Base-by-base conservation (phyloP, 139 green algal species). In the Chlorella ohadii region DNA sequence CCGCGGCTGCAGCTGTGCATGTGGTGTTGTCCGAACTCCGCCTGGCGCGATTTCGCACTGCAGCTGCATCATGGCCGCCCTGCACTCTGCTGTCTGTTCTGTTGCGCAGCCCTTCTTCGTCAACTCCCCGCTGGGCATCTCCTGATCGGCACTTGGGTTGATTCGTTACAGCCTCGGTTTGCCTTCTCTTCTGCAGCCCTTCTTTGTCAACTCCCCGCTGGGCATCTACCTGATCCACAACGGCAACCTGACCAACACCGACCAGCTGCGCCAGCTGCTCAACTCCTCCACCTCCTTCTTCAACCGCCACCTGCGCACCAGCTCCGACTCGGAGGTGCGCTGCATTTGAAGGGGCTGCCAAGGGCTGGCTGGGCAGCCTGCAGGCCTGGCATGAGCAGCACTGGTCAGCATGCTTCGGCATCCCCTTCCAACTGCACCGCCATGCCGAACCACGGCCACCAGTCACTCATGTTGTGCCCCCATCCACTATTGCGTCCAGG, bases 191-290 rank as follows among this genome's bases (percentile, higher is more conserved):
- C 51, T 59, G 44, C 97, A 99, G 94, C 97, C 97, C 25, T 99
- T 99, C 91, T 98, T 99, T 86, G 97, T 99, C 25, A 98, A 98
- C 93, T 98, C 93, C 39, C 96, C 97, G 0, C 92, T 99, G 55
- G 97, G 94, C 80, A 99, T 98, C 72, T 99, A 96, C 92, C 89
- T 99, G 39, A 98, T 99, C 82, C 97, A 99, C 93, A 99, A 99
- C 85, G 97, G 80, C 67, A 99, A 99, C 95, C 91, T 99, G 33
- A 99, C 97, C 55, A 99, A 99, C 92, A 95, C 95, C 25, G 89
- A 94, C 19, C 90, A 97, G 84, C 90, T 99, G 85, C 85, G 94
- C 41, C 75, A 88, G 25, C 44, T 92, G 72, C 87, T 97, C 20
- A 93, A 95, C 79, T 91, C 87, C 65, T 88, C 79, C 56, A 92